Conservation (phyloP, 345 rosid genomes). For the Brassica cretica region DNA sequence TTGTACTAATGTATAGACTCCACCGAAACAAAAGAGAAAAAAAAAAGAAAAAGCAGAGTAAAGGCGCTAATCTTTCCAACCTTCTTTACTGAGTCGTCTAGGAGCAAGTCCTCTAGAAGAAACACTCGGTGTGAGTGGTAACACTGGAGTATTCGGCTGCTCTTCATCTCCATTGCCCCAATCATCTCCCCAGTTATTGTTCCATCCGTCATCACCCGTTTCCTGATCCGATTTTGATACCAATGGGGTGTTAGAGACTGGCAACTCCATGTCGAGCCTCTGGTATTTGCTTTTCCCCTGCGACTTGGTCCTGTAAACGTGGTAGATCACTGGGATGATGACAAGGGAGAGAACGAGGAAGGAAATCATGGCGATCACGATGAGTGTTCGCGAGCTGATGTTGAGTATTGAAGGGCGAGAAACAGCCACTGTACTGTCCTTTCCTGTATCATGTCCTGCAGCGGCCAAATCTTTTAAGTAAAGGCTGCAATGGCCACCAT, state of each 20-base stretch:
- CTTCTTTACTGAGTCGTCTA: conserved; percentile 73
- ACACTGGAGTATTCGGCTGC: conserved; percentile 59
- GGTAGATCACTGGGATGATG: conserved; percentile 49
- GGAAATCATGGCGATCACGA: conserved; percentile 37
- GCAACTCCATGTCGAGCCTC: conserved; percentile 64
- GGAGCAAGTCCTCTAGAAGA: conserved; percentile 77
- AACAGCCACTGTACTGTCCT: conserved; percentile 28
- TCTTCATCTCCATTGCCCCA: conserved; percentile 68
- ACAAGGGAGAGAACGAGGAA: conserved; percentile 47
- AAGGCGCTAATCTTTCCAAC: conserved; percentile 74
- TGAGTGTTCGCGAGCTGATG: conserved; percentile 41
- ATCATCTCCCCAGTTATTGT: conserved; percentile 73
- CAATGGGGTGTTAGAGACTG: conserved; percentile 35
- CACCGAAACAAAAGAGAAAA: not conserved
- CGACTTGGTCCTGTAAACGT: conserved; percentile 41
- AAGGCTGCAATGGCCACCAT: conserved; percentile 60
- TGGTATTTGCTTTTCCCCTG: conserved; percentile 48
- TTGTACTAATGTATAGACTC: not conserved
- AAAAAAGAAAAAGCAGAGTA: not conserved
- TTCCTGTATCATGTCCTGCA: conserved; percentile 38
- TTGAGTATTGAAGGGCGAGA: conserved; percentile 35
- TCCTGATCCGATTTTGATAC: conserved; percentile 30
- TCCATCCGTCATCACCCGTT: conserved; percentile 58
- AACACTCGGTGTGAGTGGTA: conserved; percentile 67
- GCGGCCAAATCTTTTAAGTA: conserved; percentile 53